Conservation (phyloP, 2,329 filamentous ascomycete genomes). For the Colletotrichum zoysiae region DNA sequence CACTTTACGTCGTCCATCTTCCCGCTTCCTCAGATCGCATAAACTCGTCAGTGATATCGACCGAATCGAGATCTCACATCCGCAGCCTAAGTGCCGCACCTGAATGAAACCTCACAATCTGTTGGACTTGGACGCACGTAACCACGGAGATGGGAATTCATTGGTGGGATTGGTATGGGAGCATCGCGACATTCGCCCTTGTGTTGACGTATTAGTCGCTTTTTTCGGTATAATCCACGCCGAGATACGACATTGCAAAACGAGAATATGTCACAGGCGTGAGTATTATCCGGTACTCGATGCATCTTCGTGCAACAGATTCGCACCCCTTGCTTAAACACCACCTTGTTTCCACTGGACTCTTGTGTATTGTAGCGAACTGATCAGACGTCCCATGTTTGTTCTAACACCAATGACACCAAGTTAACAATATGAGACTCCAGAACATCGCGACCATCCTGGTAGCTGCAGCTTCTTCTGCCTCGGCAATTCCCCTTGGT, state of each 20-base stretch:
- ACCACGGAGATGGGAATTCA: not conserved
- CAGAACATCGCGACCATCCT: not conserved
- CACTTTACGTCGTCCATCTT: constrained; percentile 15
- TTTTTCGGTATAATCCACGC: constrained; percentile 33
- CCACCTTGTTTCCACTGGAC: not conserved
- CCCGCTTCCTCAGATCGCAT: constrained; percentile 5
- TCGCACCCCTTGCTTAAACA: too few relatives aligned
- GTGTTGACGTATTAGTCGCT: constrained; percentile 22
- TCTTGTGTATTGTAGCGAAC: too few relatives aligned
- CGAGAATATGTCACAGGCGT: not conserved
- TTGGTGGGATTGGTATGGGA: constrained; percentile 37
- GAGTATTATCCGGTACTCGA: not conserved
- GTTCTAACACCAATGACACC: not conserved
- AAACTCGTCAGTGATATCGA: constrained; percentile 1
- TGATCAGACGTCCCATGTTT: too few relatives aligned
- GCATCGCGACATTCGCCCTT: constrained; percentile 17
- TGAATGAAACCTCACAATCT: not conserved
- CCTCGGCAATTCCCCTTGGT: constrained; percentile 15
- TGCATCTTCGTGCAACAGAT: not conserved
- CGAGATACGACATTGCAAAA: constrained; percentile 32
- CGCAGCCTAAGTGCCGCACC: constrained; percentile 1
- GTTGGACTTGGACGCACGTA: not conserved
- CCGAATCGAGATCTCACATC: constrained; percentile 3
- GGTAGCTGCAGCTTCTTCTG: constrained; percentile 46
- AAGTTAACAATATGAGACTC: constrained; percentile 20